phyloP scores from a whole-genome alignment of 495 filamentous ascomycete genomes.

The Penicillium ucsense region DNA sequence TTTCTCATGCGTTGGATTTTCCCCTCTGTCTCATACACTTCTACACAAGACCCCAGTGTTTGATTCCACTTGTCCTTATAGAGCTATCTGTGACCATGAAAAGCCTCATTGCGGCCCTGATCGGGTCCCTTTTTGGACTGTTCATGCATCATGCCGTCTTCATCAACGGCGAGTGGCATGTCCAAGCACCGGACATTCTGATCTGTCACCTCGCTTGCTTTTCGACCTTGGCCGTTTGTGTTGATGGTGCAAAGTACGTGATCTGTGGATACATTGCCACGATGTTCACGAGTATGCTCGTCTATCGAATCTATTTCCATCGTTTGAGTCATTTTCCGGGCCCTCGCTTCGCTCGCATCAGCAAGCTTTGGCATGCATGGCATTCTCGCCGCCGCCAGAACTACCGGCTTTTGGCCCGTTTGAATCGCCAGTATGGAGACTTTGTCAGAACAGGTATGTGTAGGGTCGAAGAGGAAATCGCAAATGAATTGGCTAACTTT shows the following conservation, averaged over 20 bases:
- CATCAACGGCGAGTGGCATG: slow-evolving; percentile 18
- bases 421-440: slow-evolving; percentile 26
- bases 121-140: slow-evolving; percentile 2
- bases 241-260: background rate
- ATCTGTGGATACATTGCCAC: slow-evolving; percentile 5
- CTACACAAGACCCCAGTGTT: no score
- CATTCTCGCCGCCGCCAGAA: slow-evolving; percentile 21
- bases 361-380: slow-evolving; percentile 39
- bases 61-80: no score
- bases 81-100: background rate
- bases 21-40: no score
- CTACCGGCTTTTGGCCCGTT: slow-evolving; percentile 18
- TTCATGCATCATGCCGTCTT: slow-evolving; percentile 12
- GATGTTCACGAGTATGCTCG: slow-evolving; percentile 34
- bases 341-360: slow-evolving; percentile 25
- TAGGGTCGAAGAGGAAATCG: background rate
- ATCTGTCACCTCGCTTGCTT: slow-evolving; percentile 5
- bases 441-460: slow-evolving; percentile 28
- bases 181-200: slow-evolving; percentile 5
- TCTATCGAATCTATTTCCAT: slow-evolving; percentile 34
- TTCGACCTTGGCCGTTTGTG: background rate
- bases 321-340: slow-evolving; percentile 33
- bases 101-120: background rate
- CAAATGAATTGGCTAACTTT: no score
- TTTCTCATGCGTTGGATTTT: no score